Evolutionary conservation across 176 grass and related monocot genomes (phyloP).

Genomic region (Rhynchospora tenuis): DNA sequence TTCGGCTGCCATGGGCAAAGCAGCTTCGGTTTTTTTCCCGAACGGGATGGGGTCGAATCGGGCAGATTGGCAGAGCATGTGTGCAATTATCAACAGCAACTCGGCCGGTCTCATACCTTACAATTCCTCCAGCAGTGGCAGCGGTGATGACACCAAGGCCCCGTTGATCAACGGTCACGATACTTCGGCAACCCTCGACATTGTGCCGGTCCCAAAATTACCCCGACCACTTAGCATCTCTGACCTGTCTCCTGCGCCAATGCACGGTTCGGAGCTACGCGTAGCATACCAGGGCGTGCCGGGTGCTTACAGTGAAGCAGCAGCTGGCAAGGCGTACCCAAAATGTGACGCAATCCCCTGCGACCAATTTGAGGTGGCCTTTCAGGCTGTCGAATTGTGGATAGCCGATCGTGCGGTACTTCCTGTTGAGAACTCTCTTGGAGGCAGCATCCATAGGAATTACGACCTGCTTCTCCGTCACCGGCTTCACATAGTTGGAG

Average conservation of each 20-base stretch:
- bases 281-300: slow-evolving; percentile 94
- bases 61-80: slow-evolving; percentile 76
- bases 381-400: slow-evolving; percentile 90
- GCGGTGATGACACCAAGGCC: slow-evolving; percentile 7
- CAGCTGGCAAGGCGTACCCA: slow-evolving; percentile 80
- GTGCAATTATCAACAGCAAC: slow-evolving; percentile 86
- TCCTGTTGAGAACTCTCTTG: slow-evolving; percentile 87
- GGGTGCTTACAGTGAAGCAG: slow-evolving; percentile 90
- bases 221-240: slow-evolving; percentile 53
- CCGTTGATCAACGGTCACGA: slow-evolving; percentile 25
- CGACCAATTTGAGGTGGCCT: slow-evolving; percentile 98
- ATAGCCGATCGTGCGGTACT: slow-evolving; percentile 90
- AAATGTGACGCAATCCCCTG: slow-evolving; percentile 81
- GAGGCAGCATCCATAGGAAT: slow-evolving; percentile 97
- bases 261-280: slow-evolving; percentile 77
- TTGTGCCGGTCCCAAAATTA: slow-evolving; percentile 34
- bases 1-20: slow-evolving; percentile 5
- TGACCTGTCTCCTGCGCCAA: slow-evolving; percentile 76
- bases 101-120: neutral
- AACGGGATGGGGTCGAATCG: slow-evolving; percentile 31
- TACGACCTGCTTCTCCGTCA: slow-evolving; percentile 95
- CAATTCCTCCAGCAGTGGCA: neutral
- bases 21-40: slow-evolving; percentile 46
- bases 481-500: slow-evolving; percentile 92
- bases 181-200: slow-evolving; percentile 2